Evolutionary conservation across 345 rosid species (phyloP).

Genomic region (Garcia nutans): DNA sequence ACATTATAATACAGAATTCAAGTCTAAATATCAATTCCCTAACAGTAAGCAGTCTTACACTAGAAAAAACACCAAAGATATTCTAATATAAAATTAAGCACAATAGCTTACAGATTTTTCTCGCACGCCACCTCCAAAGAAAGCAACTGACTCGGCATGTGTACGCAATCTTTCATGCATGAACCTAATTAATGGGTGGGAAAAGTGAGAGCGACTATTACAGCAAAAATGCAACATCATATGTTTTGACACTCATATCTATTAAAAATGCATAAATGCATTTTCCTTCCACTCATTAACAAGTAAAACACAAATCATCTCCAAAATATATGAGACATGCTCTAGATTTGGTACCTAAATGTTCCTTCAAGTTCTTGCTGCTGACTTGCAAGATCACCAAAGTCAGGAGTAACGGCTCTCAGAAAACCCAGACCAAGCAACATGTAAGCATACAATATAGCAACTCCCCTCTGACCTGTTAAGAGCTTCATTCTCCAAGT

Average conservation of each 20-base stretch:
- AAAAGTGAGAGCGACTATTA: slow-evolving; percentile 17
- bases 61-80: not conserved
- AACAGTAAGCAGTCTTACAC: not conserved
- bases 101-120: slow-evolving; percentile 84
- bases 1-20: too few relatives aligned
- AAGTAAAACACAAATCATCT: not conserved
- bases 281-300: not conserved
- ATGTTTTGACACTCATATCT: not conserved
- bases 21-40: not conserved
- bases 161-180: slow-evolving; percentile 97
- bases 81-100: slow-evolving; percentile 5
- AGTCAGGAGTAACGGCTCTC: slow-evolving; percentile 86
- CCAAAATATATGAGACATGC: slow-evolving; percentile 19
- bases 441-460: slow-evolving; percentile 92
- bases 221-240: slow-evolving; percentile 17
- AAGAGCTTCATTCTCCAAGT: slow-evolving; percentile 99
- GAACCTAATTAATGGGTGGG: slow-evolving; percentile 54
- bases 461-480: slow-evolving; percentile 93
- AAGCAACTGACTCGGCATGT: slow-evolving; percentile 99
- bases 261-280: not conserved
- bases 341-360: slow-evolving; percentile 58
- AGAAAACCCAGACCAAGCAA: slow-evolving; percentile 90
- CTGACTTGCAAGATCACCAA: slow-evolving; percentile 81
- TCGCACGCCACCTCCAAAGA: slow-evolving; percentile 99
- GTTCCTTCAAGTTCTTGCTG: slow-evolving; percentile 94